Evolutionary conservation across 345 rosid species (phyloP), one percentile per base, ranked within the genome.

Genomic region (Barbarea vulgaris): DNA sequence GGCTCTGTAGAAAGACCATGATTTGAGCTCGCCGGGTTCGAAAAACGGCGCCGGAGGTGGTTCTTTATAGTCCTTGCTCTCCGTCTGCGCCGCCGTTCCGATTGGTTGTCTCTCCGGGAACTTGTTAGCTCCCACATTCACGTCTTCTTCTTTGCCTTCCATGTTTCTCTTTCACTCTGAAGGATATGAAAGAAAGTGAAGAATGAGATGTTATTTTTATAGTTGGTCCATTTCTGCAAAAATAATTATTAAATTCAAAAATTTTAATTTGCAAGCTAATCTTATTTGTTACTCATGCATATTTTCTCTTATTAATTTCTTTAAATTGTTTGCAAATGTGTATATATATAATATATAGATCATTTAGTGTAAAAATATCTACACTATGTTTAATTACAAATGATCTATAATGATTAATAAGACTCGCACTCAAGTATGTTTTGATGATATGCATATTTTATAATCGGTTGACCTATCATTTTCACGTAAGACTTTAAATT

Each of bases 141-240:
- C 94, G 77, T 89, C 94, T 61, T 87, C 93, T 73, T 84, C 91
- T 81, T 83, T 87, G 33, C 89, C 86, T 69, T 87, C 89, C 93
- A 88, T 88, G 19, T 53, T 33, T 65, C 61, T 59, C 44, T 28
- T 64, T 52, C 73, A 53, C 10, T 24, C 5, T 11, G 46, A 36
- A 9, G 3, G 54, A 9, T 39, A 3, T 37, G 44, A 39, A 12
- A 39, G 12, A n/a, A 12, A 46, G 24, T 46, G 30, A 50, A 52
- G 3, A 25, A 13, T 10, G 31, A 63, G 39, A 33, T 41, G 4
- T 30, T 41, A 24, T 0, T 60, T 58, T 47, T 67, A 75, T 67
- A 67, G 54, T 48, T 30, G 67, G 2, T 47, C 13, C 46, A 37
- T 67, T 48, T 22, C 30, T 2, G 21, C 21, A 36, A 36, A 46